A percentile compares a stretch with the other conserved stretches of the same genome.
These are phyloP conservation scores for Kingdonia uniflora DNA, from an alignment of 164 flowering plant genomes.

Conservation along the genomic window DNA sequence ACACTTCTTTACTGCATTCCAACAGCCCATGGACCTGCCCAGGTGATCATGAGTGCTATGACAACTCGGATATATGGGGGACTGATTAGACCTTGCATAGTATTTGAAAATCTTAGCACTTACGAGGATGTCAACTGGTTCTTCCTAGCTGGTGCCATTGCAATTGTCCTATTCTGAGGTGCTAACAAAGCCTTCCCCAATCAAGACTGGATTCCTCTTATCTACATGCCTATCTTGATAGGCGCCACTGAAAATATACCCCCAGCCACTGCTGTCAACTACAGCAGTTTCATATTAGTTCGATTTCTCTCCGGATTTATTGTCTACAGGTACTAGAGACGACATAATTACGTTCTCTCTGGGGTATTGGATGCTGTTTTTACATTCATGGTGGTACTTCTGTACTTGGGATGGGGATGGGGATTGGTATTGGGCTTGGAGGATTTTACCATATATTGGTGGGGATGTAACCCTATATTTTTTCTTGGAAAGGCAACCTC, in stretches of 20 bases:
- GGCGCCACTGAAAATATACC: slow-evolving; percentile 58
- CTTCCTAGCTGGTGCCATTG: slow-evolving; percentile 37
- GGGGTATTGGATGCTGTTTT: slow-evolving; percentile 73
- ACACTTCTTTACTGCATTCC: slow-evolving; percentile 17
- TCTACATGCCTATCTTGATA: slow-evolving; percentile 63
- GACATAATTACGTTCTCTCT: slow-evolving; percentile 65
- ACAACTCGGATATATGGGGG: slow-evolving; percentile 87
- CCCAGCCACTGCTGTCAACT: slow-evolving; percentile 72
- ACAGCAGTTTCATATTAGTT: slow-evolving; percentile 44
- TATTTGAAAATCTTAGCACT: too few relatives aligned
- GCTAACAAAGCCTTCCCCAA: slow-evolving; percentile 47
- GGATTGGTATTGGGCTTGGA: slow-evolving; percentile 40
- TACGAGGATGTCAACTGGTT: too few relatives aligned
- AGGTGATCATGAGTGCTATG: slow-evolving; percentile 48
- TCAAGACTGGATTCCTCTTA: slow-evolving; percentile 57
- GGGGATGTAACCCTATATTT: slow-evolving; percentile 59
- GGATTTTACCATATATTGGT: slow-evolving; percentile 37
- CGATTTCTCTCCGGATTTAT: slow-evolving; percentile 60
- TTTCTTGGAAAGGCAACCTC: slow-evolving; percentile 9
- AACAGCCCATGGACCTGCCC: slow-evolving; percentile 74
- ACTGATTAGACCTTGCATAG: slow-evolving; percentile 46
- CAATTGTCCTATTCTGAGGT: slow-evolving; percentile 49
- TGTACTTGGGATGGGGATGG: slow-evolving; percentile 14
- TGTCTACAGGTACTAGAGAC: slow-evolving; percentile 52
- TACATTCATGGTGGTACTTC: slow-evolving; percentile 73